Percentiles rank a stretch among this genome's conserved stretches.
Evolutionary conservation across 1,139 yeast species (phyloP).

Genomic region (Saccharomyces hybrid): DNA sequence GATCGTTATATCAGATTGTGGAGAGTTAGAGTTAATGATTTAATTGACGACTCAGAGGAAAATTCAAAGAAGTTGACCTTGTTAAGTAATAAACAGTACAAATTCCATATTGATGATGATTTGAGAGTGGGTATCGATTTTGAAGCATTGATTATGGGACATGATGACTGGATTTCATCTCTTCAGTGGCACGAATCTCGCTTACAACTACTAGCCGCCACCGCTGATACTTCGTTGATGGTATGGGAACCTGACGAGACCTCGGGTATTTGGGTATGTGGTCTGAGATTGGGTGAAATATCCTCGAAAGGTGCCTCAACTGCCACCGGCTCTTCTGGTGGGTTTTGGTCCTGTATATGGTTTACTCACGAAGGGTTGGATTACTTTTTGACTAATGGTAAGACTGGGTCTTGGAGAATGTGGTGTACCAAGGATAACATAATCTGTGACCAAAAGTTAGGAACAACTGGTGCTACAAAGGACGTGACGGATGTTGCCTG

Average conservation of each 20-base stretch:
- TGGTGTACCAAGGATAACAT: constrained; percentile 45
- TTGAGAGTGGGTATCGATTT: constrained; percentile 53
- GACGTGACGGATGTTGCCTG: constrained; percentile 77
- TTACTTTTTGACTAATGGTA: constrained; percentile 71
- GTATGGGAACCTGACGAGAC: constrained; percentile 84
- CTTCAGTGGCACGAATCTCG: constrained; percentile 70
- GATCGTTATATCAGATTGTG: constrained; percentile 85
- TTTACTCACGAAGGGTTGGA: constrained; percentile 40
- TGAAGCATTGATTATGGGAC: constrained; percentile 94
- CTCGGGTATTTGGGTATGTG: constrained; percentile 89
- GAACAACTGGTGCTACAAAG: constrained; percentile 69
- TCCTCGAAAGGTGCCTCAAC: constrained; percentile 96
- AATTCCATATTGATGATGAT: constrained; percentile 37
- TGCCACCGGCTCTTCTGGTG: constrained; percentile 97
- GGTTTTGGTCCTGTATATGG: constrained; percentile 92
- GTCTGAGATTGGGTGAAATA: constrained; percentile 77
- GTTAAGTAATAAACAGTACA: constrained; percentile 57
- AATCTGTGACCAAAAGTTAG: constrained; percentile 49
- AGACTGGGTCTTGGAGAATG: constrained; percentile 85
- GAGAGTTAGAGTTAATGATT: constrained; percentile 57
- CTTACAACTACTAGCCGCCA: constrained; percentile 65
- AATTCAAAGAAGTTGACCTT: constrained; percentile 47
- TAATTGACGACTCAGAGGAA: constrained; percentile 50
- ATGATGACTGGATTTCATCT: constrained; percentile 94
- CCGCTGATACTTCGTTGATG: constrained; percentile 92